Base-by-base conservation (phyloP, 495 filamentous ascomycete genomes). In the Durotheca rogersii region DNA sequence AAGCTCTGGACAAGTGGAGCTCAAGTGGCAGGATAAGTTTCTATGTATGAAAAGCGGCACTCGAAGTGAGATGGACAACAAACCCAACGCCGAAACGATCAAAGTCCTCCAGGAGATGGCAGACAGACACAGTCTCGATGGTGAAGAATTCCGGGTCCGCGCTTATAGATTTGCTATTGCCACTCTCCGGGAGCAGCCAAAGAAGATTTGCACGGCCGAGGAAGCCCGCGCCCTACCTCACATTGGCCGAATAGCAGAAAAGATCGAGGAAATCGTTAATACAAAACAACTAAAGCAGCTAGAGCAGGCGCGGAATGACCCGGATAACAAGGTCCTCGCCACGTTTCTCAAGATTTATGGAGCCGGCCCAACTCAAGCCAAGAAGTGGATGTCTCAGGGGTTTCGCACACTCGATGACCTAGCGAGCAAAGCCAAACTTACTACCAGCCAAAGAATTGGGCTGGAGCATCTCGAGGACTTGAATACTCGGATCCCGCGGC, bases 221-320 rank as follows among this genome's bases (percentile, higher is more conserved):
- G 79, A 95, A 67, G 93, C 93, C 0, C 67, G 71, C 14, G 58
- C 64, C 5, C 78, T 96, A 2, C 81, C 85, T 1, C 79, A 80
- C 44, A 85, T 98, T 53, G 93, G 93, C 21, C 44, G 71, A 6
- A 80, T 98, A 11, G 93, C 93, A 0, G 74, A 77, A 31, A 96
- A 96, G 60, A 96, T 98, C 45, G 86, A 94, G 60, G 93, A 98
- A 61, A 96, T 96, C 37, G 89, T 70, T 38, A 66, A 45, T 21
- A 96, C 92, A 0, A 81, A 90, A 60, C 74, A 74, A 10, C 81
- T 98, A 0, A 77, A 81, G 14, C 82, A 86, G 29, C 75, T 96
- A 2, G 88, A 95, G 0, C 71, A 76, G 21, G 75, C 85, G 0
- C 80, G 75, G 42, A 58, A 71, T 10, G 85, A 92, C n/a, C 77